A percentile compares a stretch with the other conserved stretches of the same genome.
Conservation (phyloP, 495 filamentous ascomycete species). For the Podospora sp. region DNA sequence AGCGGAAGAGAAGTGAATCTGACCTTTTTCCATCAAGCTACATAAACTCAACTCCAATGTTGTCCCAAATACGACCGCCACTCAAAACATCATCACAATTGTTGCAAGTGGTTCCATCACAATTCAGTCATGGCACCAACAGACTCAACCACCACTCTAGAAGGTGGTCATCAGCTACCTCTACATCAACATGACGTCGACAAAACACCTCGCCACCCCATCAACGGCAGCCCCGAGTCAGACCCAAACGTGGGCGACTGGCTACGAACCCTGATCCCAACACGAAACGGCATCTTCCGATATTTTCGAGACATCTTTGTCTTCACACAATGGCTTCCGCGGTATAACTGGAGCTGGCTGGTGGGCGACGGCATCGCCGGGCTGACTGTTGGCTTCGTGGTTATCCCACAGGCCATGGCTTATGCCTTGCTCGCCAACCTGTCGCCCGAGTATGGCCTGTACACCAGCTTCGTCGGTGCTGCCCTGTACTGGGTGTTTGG, state of each 20-base stretch:
- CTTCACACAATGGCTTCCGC: constrained; percentile 22
- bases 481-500: constrained; percentile 59
- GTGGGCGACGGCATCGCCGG: constrained; percentile 21
- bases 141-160: too few relatives aligned
- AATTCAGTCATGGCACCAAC: too few relatives aligned
- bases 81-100: too few relatives aligned
- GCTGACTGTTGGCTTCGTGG: constrained; percentile 38
- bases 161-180: too few relatives aligned
- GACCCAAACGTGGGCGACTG: constrained; percentile 75
- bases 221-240: too few relatives aligned
- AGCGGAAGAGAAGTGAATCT: too few relatives aligned
- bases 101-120: too few relatives aligned
- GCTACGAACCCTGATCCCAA: constrained; percentile 60
- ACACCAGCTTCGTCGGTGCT: constrained; percentile 59
- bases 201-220: too few relatives aligned
- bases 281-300: constrained; percentile 43
- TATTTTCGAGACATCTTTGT: constrained; percentile 48
- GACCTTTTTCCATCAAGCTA: too few relatives aligned
- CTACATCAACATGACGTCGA: too few relatives aligned
- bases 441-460: constrained; percentile 52
- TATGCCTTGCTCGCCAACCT: constrained; percentile 54
- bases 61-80: too few relatives aligned
- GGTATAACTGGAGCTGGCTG: constrained; percentile 21
- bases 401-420: constrained; percentile 59
- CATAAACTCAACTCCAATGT: too few relatives aligned